Evolutionary conservation across 1,284 basidiomycete genomes (phyloP), one percentile per base, ranked within the genome.

Genomic region (Irpex lacteus): DNA sequence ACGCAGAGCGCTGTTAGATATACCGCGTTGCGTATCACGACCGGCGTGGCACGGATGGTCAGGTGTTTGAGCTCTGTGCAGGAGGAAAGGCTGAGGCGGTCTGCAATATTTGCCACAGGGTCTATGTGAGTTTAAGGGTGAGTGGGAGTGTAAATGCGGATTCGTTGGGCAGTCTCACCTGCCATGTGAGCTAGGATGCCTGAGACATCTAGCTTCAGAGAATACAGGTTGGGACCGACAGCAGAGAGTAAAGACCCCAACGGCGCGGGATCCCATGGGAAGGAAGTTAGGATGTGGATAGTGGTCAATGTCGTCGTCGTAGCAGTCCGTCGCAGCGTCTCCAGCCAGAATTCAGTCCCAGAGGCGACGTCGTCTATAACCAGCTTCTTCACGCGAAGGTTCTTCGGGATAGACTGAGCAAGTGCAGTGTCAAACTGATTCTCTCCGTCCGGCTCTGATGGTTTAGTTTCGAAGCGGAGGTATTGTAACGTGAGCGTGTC

Each of bases 381-480:
- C 11, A 47, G 11, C 44, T 47, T 47, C 44, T 47, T 47, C 11
- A 47, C 44, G 44, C 9, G 44, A 18, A 47, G 44, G 13, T 15
- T 18, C 44, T 47, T 47, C 44, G 44, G 44, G 18, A 47, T 47
- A 4, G 60, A 3, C 8, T 61, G 32, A 21, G 18, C 15, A 13
- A 49, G 37, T 7, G 59, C n/a, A 11, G 26, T 47, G 4, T 47
- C 44, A 18, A 47, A 18, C 44, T 47, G 44, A 15, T 6, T 18
- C 18, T 13, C 44, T 1, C 11, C 7, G 6, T 13, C 44, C 4
- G 44, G 18, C 9, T 13, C 44, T 0, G 18, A 13, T 13, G 18
- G 44, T 18, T 13, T 47, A 13, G 44, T 1, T 18, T 62, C 61
- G 47, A 62, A 58, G 40, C 56, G 61, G 6, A 44, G 61, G 13